Evolutionary conservation across 495 filamentous ascomycete genomes (phyloP).

Genomic region (Talaromyces adpressus): DNA sequence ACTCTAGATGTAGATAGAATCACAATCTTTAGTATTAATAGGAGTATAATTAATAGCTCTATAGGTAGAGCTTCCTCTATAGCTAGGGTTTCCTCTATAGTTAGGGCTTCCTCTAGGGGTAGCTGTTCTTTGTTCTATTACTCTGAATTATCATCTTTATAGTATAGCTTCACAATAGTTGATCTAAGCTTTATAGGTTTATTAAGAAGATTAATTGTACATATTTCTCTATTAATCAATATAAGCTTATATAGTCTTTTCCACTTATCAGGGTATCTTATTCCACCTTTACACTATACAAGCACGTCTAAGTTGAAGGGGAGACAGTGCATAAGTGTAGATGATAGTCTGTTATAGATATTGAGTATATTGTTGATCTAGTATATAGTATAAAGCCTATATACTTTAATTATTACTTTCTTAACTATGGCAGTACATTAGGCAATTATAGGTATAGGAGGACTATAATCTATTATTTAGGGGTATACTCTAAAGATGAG

Average conservation of each 20-base stretch:
- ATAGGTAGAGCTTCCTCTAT: no score
- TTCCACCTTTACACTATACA: constrained; percentile 9
- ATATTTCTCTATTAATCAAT: neutral
- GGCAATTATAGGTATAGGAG: constrained; percentile 1
- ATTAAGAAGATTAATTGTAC: neutral
- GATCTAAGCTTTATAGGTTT: neutral
- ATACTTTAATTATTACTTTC: constrained; percentile 3
- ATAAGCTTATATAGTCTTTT: neutral
- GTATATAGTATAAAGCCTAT: neutral
- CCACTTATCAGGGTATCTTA: neutral
- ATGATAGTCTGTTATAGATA: constrained; percentile 11
- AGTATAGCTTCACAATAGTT: neutral
- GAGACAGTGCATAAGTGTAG: neutral
- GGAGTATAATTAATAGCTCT: neutral
- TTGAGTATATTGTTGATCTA: neutral
- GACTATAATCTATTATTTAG: constrained; percentile 6
- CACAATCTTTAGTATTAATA: neutral
- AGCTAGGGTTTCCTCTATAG: no score
- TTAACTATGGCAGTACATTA: constrained; percentile 9
- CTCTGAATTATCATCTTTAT: neutral
- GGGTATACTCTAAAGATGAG: constrained; percentile 14
- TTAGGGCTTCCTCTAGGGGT: neutral
- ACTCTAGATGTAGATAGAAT: neutral
- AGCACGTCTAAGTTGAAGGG: constrained; percentile 10
- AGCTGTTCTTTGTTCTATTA: neutral